These are phyloP conservation scores for Anaeromyces robustus DNA, from an alignment of 192 early-diverging fungal genomes.

Conservation along the genomic window DNA sequence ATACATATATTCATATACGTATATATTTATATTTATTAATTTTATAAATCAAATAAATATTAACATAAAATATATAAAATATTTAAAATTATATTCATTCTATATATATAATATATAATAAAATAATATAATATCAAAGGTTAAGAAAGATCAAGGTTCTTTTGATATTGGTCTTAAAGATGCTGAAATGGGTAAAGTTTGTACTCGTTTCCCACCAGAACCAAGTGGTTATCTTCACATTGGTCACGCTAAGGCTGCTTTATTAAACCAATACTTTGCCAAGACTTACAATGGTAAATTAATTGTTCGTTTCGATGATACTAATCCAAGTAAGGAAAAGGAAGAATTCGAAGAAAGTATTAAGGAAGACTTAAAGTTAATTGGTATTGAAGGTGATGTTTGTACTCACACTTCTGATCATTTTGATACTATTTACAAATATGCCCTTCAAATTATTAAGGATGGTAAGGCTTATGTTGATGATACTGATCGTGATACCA, in stretches of 20 bases:
- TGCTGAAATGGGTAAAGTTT: constrained; percentile 72
- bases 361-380: constrained; percentile 76
- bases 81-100: too few species aligned
- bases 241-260: constrained; percentile 97
- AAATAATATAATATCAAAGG: too few species aligned
- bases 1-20: too few species aligned
- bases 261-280: constrained; percentile 96
- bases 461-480: constrained; percentile 86
- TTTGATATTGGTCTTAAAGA: constrained; percentile 82
- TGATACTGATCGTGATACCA: constrained; percentile 69
- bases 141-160: constrained; percentile 57
- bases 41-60: too few species aligned
- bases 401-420: constrained; percentile 83
- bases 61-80: too few species aligned
- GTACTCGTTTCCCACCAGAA: constrained; percentile 97
- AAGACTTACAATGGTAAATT: constrained; percentile 74
- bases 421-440: constrained; percentile 76
- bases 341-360: constrained; percentile 89
- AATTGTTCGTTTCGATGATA: constrained; percentile 95
- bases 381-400: constrained; percentile 65
- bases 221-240: constrained; percentile 97
- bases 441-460: constrained; percentile 70
- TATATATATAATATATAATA: too few species aligned
- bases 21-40: too few species aligned
- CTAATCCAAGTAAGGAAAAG: constrained; percentile 95